Base-by-base conservation (phyloP, 139 green algal species). In the Protoeuglena noctilucae region DNA sequence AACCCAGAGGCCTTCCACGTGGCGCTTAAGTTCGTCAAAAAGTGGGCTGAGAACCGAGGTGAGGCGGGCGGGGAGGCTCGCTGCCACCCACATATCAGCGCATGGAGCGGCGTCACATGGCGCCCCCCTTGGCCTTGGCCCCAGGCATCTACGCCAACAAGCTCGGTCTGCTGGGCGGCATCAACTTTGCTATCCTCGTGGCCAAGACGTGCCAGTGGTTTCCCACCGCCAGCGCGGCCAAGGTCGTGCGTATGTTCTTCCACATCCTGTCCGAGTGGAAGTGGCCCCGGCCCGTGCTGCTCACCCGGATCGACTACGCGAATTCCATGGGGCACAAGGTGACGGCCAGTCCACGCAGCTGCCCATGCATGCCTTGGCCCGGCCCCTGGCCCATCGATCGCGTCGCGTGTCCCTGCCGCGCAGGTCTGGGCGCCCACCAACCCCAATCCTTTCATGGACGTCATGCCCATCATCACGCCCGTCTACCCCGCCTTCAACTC, bases 391-490 rank as follows among this genome's bases (percentile, higher is more conserved):
- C n/a, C n/a, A n/a, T n/a, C n/a, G n/a, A n/a, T n/a, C n/a, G n/a
- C n/a, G n/a, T n/a, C n/a, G n/a, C n/a, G n/a, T n/a, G n/a, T n/a
- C n/a, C n/a, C n/a, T n/a, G n/a, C n/a, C n/a, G n/a, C n/a, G n/a
- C n/a, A n/a, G n/a, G n/a, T n/a, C n/a, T n/a, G n/a, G n/a, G n/a
- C n/a, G n/a, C n/a, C n/a, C n/a, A n/a, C n/a, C n/a, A n/a, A n/a
- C n/a, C n/a, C n/a, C n/a, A n/a, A n/a, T n/a, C n/a, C n/a, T n/a
- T n/a, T n/a, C n/a, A n/a, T n/a, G 9, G 76, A 93, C 60, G 70
- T 95, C 19, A 93, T 97, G 85, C 89, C 89, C 43, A 89, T 97
- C 69, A 95, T 97, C 71, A 97, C 89, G 5, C 89, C 89, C 21
- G 72, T 79, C n/a, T 97, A 97, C 72, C 89, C 89, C 1, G 80